phyloP scores from a whole-genome alignment of 768 basidiomycete genomes.

The Exsudoporus frostii region DNA sequence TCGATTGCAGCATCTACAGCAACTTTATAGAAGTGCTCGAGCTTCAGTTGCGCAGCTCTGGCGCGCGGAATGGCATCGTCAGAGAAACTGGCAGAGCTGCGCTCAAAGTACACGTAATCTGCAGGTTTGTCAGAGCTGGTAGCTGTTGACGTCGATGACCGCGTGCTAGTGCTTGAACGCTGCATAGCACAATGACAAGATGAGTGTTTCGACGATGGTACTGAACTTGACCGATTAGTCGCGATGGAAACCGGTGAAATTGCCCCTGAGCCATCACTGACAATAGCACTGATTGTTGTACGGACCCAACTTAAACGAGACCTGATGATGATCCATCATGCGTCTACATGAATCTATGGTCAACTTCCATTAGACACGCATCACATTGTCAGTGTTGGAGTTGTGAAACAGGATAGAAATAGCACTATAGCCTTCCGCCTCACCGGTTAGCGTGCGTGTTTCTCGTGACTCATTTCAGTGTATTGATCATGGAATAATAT shows the following conservation, averaged over 20 bases:
- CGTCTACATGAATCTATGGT: not conserved
- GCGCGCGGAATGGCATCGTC: conserved; percentile 79
- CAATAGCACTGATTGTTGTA: not conserved
- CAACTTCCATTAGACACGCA: too few species aligned
- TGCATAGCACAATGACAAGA: conserved; percentile 20
- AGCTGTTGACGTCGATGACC: conserved; percentile 21
- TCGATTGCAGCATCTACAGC: conserved; percentile 95
- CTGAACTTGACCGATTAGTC: conserved; percentile 1
- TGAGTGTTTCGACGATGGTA: not conserved
- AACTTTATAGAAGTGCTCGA: conserved; percentile 96
- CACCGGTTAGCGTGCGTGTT: too few species aligned
- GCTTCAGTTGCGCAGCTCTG: conserved; percentile 89
- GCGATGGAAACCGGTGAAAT: conserved; percentile 15
- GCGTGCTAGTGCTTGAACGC: conserved; percentile 31
- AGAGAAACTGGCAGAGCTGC: conserved; percentile 72
- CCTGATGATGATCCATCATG: not conserved
- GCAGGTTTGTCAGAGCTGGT: conserved; percentile 36
- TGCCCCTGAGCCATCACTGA: not conserved
- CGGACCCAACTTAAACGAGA: not conserved
- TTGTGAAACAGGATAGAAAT: too few species aligned
- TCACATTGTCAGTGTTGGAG: too few species aligned
- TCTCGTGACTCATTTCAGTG: too few species aligned
- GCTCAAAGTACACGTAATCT: conserved; percentile 93
- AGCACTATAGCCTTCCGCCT: too few species aligned
- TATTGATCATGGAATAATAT: too few species aligned